phyloP scores from a whole-genome alignment of 495 filamentous ascomycete species.

The Aspergillus panamensis region DNA sequence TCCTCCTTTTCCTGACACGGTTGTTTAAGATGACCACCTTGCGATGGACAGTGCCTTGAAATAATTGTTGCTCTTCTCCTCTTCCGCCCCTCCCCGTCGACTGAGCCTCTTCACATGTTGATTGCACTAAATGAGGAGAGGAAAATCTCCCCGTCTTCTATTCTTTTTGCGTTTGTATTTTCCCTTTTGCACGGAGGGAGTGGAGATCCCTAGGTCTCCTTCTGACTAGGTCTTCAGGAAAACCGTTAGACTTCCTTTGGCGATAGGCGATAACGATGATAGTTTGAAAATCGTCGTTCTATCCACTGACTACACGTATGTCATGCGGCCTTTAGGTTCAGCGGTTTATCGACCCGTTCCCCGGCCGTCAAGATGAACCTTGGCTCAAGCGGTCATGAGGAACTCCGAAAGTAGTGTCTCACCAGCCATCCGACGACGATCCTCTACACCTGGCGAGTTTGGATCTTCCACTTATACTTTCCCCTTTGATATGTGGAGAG shows the following conservation, averaged over 20 bases:
- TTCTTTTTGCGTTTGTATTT: not conserved
- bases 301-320: constrained; percentile 23
- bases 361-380: constrained; percentile 25
- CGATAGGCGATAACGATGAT: constrained; percentile 26
- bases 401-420: not conserved
- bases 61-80: constrained; percentile 1
- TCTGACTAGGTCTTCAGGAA: not conserved
- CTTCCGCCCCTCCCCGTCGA: not conserved
- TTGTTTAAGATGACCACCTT: not conserved
- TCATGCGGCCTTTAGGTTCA: constrained; percentile 42
- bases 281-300: constrained; percentile 16
- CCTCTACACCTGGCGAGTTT: constrained; percentile 6
- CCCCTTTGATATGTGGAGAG: constrained; percentile 13
- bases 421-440: constrained; percentile 15
- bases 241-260: constrained; percentile 10
- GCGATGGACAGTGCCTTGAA: not conserved
- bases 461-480: constrained; percentile 9
- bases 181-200: not conserved
- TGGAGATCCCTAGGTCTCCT: not conserved
- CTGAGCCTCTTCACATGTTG: constrained; percentile 15
- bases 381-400: constrained; percentile 11
- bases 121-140: constrained; percentile 5
- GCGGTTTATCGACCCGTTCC: constrained; percentile 40
- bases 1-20: not conserved
- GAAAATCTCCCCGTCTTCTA: not conserved